Evolutionary conservation across 495 filamentous ascomycete species (phyloP).

Genomic region (Penicillium soppii): DNA sequence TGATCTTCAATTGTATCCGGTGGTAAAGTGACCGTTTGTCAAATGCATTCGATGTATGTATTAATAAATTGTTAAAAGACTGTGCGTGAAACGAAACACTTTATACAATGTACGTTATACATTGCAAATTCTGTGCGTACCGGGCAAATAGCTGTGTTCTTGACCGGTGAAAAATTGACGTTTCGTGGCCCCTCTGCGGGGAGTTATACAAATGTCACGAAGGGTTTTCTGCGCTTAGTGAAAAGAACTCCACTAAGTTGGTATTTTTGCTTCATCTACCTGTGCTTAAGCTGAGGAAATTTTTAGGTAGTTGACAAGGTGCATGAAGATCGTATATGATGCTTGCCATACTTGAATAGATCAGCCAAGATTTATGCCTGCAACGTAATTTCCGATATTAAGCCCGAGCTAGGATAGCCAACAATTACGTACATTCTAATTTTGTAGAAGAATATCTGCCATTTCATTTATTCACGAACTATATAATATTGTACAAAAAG

Average conservation of each 20-base stretch:
- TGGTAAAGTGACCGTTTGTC: too few species aligned
- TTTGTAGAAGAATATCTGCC: background rate
- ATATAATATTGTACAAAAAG: too few species aligned
- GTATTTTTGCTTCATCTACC: conserved; percentile 14
- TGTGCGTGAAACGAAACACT: too few species aligned
- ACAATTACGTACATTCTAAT: background rate
- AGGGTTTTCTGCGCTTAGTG: conserved; percentile 19
- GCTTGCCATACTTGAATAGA: background rate
- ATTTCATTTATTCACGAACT: too few species aligned
- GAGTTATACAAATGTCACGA: conserved; percentile 14
- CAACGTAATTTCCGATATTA: conserved; percentile 6
- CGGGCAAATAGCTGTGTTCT: background rate
- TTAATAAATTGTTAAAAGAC: too few species aligned
- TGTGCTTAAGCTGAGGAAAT: conserved; percentile 22
- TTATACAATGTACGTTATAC: background rate
- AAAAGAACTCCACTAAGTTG: conserved; percentile 21
- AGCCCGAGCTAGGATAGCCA: too few species aligned
- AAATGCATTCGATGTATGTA: too few species aligned
- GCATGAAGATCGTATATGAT: conserved; percentile 14
- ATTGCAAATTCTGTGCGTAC: background rate
- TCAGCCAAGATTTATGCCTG: background rate
- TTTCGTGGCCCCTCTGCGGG: conserved; percentile 25
- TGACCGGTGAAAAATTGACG: conserved; percentile 29
- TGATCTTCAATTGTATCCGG: too few species aligned
- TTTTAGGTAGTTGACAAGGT: conserved; percentile 27